A percentile compares a stretch with the other conserved stretches of the same genome.
Evolutionary conservation across 441 rosid species (phyloP).

Genomic region (Bocquillonia castaneifolia): DNA sequence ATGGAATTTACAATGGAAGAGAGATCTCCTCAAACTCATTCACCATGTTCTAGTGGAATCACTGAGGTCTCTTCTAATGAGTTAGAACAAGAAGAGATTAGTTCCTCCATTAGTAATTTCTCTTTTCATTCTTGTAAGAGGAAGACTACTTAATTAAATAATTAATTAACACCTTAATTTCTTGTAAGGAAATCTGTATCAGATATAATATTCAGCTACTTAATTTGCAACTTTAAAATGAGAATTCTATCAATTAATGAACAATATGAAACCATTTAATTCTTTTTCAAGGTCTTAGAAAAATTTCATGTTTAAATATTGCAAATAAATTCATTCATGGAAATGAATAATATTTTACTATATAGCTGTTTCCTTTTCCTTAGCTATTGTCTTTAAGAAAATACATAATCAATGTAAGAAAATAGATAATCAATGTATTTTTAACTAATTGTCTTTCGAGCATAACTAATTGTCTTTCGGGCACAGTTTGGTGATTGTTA

Average conservation of each 20-base stretch:
- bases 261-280: not conserved
- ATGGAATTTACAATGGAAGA: conserved; percentile 31
- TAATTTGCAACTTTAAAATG: conserved; percentile 4
- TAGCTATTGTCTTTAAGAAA: not conserved
- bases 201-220: not conserved
- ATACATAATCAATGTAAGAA: no score
- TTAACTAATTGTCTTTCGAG: no score
- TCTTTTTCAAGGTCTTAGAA: not conserved
- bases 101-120: conserved; percentile 11
- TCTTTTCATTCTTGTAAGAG: conserved; percentile 17
- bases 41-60: conserved; percentile 68
- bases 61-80: conserved; percentile 50
- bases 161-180: not conserved
- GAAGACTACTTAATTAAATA: conserved; percentile 10
- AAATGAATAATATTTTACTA: not conserved
- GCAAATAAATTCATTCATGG: not conserved
- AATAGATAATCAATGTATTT: no score
- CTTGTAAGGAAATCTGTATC: not conserved
- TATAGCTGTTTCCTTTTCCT: not conserved
- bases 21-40: conserved; percentile 41
- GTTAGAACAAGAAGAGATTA: conserved; percentile 32
- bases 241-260: not conserved
- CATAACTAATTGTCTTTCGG: no score
- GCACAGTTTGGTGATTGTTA: no score
- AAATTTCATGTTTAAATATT: not conserved